These are phyloP conservation scores for Aureobasidium subglaciale DNA, from an alignment of 2,329 filamentous ascomycete genomes.

Conservation along the genomic window DNA sequence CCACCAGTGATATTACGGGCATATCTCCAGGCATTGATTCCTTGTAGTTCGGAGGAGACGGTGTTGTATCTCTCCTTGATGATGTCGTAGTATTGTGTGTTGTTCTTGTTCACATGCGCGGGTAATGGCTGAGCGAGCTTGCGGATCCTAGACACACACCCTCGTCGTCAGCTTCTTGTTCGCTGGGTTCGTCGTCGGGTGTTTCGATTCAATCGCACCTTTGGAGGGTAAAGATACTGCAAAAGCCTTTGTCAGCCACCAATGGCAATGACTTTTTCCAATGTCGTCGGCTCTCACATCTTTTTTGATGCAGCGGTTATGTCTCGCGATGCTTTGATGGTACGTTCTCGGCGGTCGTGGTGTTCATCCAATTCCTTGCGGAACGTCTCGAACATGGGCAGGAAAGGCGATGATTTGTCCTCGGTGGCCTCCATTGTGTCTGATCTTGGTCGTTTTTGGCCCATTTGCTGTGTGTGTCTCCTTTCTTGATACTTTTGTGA, in stretches of 20 bases:
- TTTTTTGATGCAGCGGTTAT: constrained; percentile 95
- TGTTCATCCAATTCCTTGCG: constrained; percentile 86
- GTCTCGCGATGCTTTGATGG: constrained; percentile 86
- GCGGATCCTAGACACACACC: constrained; percentile 50
- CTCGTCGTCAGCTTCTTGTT: background rate
- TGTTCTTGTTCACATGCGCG: constrained; percentile 60
- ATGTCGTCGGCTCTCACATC: constrained; percentile 54
- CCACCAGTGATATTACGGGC: constrained; percentile 66
- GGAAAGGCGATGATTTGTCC: constrained; percentile 35
- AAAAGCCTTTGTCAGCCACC: constrained; percentile 19
- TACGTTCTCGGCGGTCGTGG: constrained; percentile 81
- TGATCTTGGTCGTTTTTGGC: constrained; percentile 18
- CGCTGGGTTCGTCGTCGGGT: background rate
- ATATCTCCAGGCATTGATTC: constrained; percentile 78
- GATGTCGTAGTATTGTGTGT: constrained; percentile 59
- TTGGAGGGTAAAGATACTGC: constrained; percentile 76
- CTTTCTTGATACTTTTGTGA: background rate
- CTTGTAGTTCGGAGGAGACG: constrained; percentile 66
- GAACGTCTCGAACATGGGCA: constrained; percentile 76
- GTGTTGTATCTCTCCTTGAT: constrained; percentile 62
- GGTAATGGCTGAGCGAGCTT: constrained; percentile 55
- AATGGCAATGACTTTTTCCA: background rate
- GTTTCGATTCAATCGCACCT: constrained; percentile 45
- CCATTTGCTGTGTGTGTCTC: constrained; percentile 15
- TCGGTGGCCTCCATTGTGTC: constrained; percentile 18